Evolutionary conservation across 2,329 filamentous ascomycete genomes (phyloP).

Genomic region (Amesomyces nigricolor): DNA sequence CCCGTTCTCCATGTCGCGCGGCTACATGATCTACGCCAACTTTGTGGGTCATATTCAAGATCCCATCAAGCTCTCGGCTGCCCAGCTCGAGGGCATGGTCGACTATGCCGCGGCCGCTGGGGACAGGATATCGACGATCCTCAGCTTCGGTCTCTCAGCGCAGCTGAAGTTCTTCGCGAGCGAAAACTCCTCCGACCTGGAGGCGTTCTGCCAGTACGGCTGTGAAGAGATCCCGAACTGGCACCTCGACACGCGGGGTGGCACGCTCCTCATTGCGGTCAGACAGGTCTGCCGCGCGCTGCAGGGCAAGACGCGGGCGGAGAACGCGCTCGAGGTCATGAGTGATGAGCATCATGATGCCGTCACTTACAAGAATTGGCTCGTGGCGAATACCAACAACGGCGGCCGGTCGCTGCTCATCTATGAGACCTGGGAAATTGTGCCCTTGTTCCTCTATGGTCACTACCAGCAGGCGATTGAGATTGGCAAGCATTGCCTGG

Average conservation of each 20-base stretch:
- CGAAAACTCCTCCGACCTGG: slow-evolving; percentile 63
- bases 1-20: slow-evolving; percentile 60
- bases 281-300: slow-evolving; percentile 63
- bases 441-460: slow-evolving; percentile 58
- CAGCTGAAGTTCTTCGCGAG: slow-evolving; percentile 64
- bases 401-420: slow-evolving; percentile 59
- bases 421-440: slow-evolving; percentile 62
- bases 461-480: slow-evolving; percentile 56
- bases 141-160: slow-evolving; percentile 64
- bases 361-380: slow-evolving; percentile 54
- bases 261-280: slow-evolving; percentile 60
- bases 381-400: slow-evolving; percentile 46
- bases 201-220: slow-evolving; percentile 65
- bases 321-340: slow-evolving; percentile 52
- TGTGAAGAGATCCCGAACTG: slow-evolving; percentile 69
- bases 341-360: slow-evolving; percentile 62
- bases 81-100: slow-evolving; percentile 58
- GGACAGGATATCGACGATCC: slow-evolving; percentile 64
- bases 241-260: slow-evolving; percentile 65
- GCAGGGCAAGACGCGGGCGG: slow-evolving; percentile 63
- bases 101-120: slow-evolving; percentile 62
- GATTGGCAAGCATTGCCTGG: slow-evolving; percentile 46
- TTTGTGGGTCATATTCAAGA: slow-evolving; percentile 66
- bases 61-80: slow-evolving; percentile 53
- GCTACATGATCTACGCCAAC: slow-evolving; percentile 62